Percentiles rank a stretch among this genome's conserved stretches.
Conservation (phyloP, 306 rosid genomes). For the Cucumis melo region DNA sequence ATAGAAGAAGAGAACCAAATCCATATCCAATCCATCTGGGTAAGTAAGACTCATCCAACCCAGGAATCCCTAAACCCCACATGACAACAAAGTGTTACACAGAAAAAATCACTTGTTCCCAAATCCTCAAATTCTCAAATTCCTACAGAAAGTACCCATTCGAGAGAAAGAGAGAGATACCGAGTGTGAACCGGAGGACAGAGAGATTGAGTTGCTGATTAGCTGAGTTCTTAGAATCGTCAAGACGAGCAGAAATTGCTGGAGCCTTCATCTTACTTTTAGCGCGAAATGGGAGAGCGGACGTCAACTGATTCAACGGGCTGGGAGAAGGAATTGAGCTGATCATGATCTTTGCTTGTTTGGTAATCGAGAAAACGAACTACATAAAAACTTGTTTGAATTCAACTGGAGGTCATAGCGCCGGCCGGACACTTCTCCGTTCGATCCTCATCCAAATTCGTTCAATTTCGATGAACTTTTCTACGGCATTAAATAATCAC, state of each 20-base stretch:
- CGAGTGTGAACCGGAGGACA: slow-evolving; percentile 83
- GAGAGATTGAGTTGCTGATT: slow-evolving; percentile 63
- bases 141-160: background rate
- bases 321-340: slow-evolving; percentile 1
- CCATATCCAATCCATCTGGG: slow-evolving; percentile 97
- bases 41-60: slow-evolving; percentile 86
- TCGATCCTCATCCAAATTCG: background rate
- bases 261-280: slow-evolving; percentile 13
- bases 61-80: slow-evolving; percentile 59
- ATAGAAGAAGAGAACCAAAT: slow-evolving; percentile 63
- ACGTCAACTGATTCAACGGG: slow-evolving; percentile 21
- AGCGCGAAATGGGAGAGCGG: slow-evolving; percentile 15
- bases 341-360: slow-evolving; percentile 21
- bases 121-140: background rate
- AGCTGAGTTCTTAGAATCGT: slow-evolving; percentile 30
- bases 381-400: background rate
- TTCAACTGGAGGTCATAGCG: background rate
- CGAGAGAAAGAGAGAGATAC: slow-evolving; percentile 18
- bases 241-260: slow-evolving; percentile 33
- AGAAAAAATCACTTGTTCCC: background rate
- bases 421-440: background rate
- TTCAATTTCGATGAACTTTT: background rate
- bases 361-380: slow-evolving; percentile 3
- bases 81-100: background rate
- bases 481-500: background rate